Percentiles rank a stretch among this genome's conserved stretches.
phyloP scores from a whole-genome alignment of 495 filamentous ascomycete species.

The Neurospora sp. region DNA sequence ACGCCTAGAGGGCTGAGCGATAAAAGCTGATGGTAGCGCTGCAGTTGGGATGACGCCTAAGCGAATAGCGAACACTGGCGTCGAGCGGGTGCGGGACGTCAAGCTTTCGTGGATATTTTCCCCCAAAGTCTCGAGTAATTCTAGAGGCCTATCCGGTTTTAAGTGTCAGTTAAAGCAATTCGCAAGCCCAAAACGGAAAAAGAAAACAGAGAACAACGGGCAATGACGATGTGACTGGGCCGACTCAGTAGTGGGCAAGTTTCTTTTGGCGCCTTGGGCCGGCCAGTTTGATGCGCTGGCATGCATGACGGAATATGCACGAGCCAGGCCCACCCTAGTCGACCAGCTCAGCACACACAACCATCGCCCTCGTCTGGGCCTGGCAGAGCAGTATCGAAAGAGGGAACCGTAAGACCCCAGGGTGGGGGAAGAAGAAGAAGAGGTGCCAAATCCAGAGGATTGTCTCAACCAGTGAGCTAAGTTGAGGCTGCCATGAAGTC shows the following conservation, averaged over 20 bases:
- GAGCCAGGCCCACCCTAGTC: slow-evolving; percentile 37
- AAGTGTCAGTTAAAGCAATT: not conserved
- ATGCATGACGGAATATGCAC: slow-evolving; percentile 50
- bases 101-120: not conserved
- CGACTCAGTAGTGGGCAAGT: slow-evolving; percentile 27
- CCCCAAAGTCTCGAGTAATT: not conserved
- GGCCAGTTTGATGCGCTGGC: slow-evolving; percentile 45
- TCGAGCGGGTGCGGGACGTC: not conserved
- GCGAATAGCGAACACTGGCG: not conserved
- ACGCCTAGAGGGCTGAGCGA: slow-evolving; percentile 1
- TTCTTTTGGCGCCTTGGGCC: slow-evolving; percentile 36
- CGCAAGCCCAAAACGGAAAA: not conserved
- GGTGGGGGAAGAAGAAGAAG: slow-evolving; percentile 1
- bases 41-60: not conserved
- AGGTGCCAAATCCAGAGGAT: not conserved
- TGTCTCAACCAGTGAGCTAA: not conserved
- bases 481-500: slow-evolving; percentile 8
- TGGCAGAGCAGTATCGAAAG: slow-evolving; percentile 13
- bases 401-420: not conserved
- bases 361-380: slow-evolving; percentile 9
- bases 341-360: slow-evolving; percentile 27
- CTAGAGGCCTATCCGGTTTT: not conserved
- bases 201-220: not conserved
- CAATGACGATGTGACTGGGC: slow-evolving; percentile 26
- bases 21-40: not conserved